Base-by-base conservation (phyloP, 768 basidiomycete genomes). In the Albatrellus ellisii region DNA sequence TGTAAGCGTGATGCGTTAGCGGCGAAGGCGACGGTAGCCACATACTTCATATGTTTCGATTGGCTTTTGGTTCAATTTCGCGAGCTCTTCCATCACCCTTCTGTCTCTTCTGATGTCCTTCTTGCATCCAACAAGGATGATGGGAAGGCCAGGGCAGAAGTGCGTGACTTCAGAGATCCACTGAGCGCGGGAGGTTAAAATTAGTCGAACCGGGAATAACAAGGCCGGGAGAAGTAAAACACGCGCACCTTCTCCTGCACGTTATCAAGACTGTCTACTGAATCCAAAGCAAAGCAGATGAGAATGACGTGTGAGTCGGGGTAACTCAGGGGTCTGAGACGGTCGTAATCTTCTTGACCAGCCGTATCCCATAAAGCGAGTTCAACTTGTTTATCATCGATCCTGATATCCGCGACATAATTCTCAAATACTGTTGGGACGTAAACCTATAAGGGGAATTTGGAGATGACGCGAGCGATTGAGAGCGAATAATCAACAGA, bases 271-370 rank as follows among this genome's bases (percentile, higher is more conserved):
- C 92, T 97, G 62, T 97, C 92, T 26, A 92, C 92, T 40, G 86
- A 90, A 70, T 99, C 95, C 52, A 98, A 79, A 32, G 95, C 91
- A 62, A 95, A 99, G 63, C 94, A 97, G 65, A 99, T 95, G 53
- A 98, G 77, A 68, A 99, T 98, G 63, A 99, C 92, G 61, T 99
- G 92, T n/a, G 90, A 92, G 67, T 98, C 94, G 43, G 94, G 94
- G 67, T 99, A 99, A 55, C 84, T 88, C 59, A 99, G 77, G 46
- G 95, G 95, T 43, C 95, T 77, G 52, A 99, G 87, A 55, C 94
- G 87, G 64, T 98, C 95, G 63, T 98, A 98, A 62, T 98, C 95
- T 66, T 97, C 94, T 63, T 98, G 94, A 41, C 95, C 95, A 26
- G 95, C 94, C 40, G 95, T 98, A 92, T 98, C 95, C 95, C 95